Evolutionary conservation across 805 yeast species (phyloP).

Genomic region (Clavispora fructus): DNA sequence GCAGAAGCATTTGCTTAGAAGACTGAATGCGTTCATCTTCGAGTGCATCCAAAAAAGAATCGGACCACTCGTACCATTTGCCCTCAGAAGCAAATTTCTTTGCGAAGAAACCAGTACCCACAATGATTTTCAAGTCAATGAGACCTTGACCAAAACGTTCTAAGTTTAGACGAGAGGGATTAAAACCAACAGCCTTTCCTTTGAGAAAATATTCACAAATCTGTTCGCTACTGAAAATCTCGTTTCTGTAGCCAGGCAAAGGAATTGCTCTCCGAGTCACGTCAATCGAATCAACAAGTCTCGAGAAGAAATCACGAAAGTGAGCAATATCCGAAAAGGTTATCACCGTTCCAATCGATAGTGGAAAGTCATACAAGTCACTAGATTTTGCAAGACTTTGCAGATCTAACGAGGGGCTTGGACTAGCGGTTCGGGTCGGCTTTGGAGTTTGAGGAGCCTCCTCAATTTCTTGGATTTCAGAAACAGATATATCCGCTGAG

Average conservation of each 20-base stretch:
- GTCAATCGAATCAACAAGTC: conserved; percentile 20
- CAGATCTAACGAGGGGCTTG: neutral
- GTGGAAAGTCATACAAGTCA: conserved; percentile 23
- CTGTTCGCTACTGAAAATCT: conserved; percentile 36
- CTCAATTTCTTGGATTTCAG: neutral
- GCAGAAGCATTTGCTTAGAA: neutral
- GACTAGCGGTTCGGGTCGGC: neutral
- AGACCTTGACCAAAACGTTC: conserved; percentile 39
- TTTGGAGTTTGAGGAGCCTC: neutral
- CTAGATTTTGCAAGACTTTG: neutral
- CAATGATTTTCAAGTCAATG: conserved; percentile 28
- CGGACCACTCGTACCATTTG: conserved; percentile 44
- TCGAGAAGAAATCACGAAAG: conserved; percentile 19
- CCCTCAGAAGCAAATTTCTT: conserved; percentile 37
- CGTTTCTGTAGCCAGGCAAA: conserved; percentile 36
- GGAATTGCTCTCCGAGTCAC: conserved; percentile 29
- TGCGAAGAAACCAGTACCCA: conserved; percentile 27
- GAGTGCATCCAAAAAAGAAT: conserved; percentile 18
- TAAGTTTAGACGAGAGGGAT: conserved; percentile 31
- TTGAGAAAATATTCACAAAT: conserved; percentile 24
- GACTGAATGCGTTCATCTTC: neutral
- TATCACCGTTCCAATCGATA: conserved; percentile 24
- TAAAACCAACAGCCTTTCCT: conserved; percentile 26
- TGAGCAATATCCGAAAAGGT: conserved; percentile 14
- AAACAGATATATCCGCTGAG: neutral